phyloP scores from a whole-genome alignment of 2,329 filamentous ascomycete species.

The Epichloe aotearoae region DNA sequence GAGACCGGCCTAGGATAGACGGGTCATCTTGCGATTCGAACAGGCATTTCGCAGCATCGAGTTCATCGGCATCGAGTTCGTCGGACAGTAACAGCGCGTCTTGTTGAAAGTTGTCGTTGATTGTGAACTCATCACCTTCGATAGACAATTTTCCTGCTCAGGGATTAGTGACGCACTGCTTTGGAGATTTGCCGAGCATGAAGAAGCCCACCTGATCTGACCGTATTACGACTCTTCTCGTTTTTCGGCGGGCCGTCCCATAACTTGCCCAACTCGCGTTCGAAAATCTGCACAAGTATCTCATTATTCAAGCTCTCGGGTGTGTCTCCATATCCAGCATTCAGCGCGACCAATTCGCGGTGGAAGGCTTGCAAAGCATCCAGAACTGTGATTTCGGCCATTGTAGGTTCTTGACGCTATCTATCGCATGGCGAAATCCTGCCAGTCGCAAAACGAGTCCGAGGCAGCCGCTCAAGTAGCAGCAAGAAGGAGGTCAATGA shows the following conservation, averaged over 20 bases:
- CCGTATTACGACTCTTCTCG: constrained; percentile 57
- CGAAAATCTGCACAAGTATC: constrained; percentile 56
- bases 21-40: constrained; percentile 60
- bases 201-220: constrained; percentile 48
- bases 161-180: constrained; percentile 6
- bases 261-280: constrained; percentile 57
- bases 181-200: not conserved
- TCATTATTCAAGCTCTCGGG: constrained; percentile 58
- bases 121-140: constrained; percentile 56
- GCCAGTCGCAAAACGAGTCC: not conserved
- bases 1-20: constrained; percentile 54
- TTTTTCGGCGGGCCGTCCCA: constrained; percentile 65
- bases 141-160: constrained; percentile 61
- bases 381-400: constrained; percentile 63
- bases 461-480: not conserved
- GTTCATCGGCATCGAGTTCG: constrained; percentile 78
- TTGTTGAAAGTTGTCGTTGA: constrained; percentile 84
- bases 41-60: constrained; percentile 67
- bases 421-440: constrained; percentile 32
- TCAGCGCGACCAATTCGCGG: constrained; percentile 66
- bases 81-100: constrained; percentile 71
- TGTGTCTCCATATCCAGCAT: constrained; percentile 48
- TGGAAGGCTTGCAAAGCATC: constrained; percentile 74
- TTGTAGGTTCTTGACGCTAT: constrained; percentile 33
- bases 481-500: not conserved